phyloP scores from a whole-genome alignment of 1,139 yeast species.

The Suhomyces yuchorum region DNA sequence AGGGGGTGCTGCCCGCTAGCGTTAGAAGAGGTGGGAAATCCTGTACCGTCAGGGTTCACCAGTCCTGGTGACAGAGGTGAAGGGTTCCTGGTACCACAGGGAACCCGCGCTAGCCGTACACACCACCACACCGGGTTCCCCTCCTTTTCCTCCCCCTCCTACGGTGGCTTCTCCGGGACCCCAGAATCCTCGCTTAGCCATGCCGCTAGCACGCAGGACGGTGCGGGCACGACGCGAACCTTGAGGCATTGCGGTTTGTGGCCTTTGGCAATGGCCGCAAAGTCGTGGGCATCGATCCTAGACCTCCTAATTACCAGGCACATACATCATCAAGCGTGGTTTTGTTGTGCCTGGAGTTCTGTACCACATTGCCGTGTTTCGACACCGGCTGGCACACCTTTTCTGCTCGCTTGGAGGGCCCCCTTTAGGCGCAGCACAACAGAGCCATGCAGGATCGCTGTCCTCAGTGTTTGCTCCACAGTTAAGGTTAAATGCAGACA shows the following conservation, averaged over 20 bases:
- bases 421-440: background rate
- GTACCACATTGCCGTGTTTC: background rate
- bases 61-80: background rate
- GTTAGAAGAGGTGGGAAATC: background rate
- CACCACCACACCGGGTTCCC: background rate
- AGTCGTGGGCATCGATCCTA: background rate
- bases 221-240: background rate
- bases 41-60: background rate
- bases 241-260: background rate
- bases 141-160: constrained; percentile 2
- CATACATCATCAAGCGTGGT: background rate
- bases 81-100: background rate
- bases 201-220: constrained; percentile 4
- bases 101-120: background rate
- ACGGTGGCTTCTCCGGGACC: background rate
- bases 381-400: background rate
- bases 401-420: background rate
- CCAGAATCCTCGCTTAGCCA: constrained; percentile 10
- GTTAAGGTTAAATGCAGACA: too few relatives aligned
- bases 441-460: background rate
- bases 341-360: background rate
- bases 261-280: background rate
- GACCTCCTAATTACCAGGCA: background rate
- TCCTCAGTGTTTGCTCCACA: background rate
- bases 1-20: background rate